A percentile compares a stretch with the other conserved stretches of the same genome.
Evolutionary conservation across 768 basidiomycete genomes (phyloP).

Genomic region (Tricholomella constricta): DNA sequence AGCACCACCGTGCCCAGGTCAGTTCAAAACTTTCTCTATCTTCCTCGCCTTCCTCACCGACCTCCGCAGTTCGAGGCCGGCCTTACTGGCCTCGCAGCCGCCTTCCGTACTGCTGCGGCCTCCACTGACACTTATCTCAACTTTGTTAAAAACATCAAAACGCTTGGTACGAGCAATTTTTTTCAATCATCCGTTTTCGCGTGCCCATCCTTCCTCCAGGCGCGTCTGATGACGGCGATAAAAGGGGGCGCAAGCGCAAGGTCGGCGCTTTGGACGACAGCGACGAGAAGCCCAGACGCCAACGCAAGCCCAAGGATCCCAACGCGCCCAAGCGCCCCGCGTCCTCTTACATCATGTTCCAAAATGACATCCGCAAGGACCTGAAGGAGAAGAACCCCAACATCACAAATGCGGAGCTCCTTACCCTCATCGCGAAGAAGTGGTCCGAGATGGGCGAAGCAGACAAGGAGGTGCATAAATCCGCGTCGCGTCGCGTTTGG

Average conservation of each 20-base stretch:
- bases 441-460: conserved; percentile 72
- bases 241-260: conserved; percentile 56
- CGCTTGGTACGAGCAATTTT: conserved; percentile 3
- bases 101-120: conserved; percentile 63
- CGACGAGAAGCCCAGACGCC: conserved; percentile 49
- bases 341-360: conserved; percentile 92
- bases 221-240: conserved; percentile 18
- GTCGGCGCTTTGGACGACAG: conserved; percentile 40
- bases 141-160: conserved; percentile 38
- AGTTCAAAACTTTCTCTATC: conserved; percentile 5
- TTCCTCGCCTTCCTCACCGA: conserved; percentile 17
- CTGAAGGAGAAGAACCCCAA: conserved; percentile 67
- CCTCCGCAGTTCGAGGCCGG: conserved; percentile 52
- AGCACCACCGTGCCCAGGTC: conserved; percentile 38
- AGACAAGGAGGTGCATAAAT: conserved; percentile 64
- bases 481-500: conserved; percentile 3
- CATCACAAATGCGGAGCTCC: conserved; percentile 70
- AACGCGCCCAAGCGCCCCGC: conserved; percentile 94
- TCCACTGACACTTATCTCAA: conserved; percentile 62
- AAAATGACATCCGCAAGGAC: conserved; percentile 82
- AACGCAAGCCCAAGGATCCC: conserved; percentile 82
- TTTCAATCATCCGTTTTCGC: conserved; percentile 13
- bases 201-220: conserved; percentile 18
- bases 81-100: conserved; percentile 57
- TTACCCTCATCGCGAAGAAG: conserved; percentile 67